Evolutionary conservation across 257 asterid species (phyloP).

Genomic region (Phtheirospermum japonicum): DNA sequence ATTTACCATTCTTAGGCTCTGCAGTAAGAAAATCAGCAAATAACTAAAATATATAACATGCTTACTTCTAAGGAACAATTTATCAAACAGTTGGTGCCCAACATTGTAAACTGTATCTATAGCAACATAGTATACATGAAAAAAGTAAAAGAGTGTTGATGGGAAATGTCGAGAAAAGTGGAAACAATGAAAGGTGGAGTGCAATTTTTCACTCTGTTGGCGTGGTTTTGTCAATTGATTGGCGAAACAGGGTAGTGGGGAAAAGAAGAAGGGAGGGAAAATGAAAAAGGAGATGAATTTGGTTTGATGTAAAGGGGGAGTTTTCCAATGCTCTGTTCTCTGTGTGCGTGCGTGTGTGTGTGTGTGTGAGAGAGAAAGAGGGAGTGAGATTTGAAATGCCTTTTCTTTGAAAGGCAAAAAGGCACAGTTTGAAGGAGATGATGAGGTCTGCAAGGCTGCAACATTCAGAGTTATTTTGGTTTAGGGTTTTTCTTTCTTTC

Average conservation of each 20-base stretch:
- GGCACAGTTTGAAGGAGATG: conserved; percentile 34
- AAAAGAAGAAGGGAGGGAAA: conserved; percentile 33
- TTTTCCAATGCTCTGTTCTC: conserved; percentile 28
- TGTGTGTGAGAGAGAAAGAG: conserved; percentile 6
- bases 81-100: conserved; percentile 14
- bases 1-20: conserved; percentile 8
- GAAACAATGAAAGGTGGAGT: conserved; percentile 25
- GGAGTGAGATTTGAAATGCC: conserved; percentile 23
- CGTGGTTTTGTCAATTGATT: conserved; percentile 12
- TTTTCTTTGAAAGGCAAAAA: conserved; percentile 25
- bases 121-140: conserved; percentile 4
- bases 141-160: conserved; percentile 16
- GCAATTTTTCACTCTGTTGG: neutral
- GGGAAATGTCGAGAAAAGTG: conserved; percentile 30
- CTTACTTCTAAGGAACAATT: neutral
- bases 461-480: conserved; percentile 15
- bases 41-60: neutral
- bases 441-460: conserved; percentile 27
- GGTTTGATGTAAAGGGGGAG: conserved; percentile 11
- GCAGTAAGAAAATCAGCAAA: too few relatives aligned
- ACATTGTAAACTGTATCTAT: conserved; percentile 14
- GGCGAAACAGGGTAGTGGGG: conserved; percentile 24
- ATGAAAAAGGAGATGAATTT: conserved; percentile 10
- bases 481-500: neutral
- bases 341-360: conserved; percentile 26